Conservation (phyloP, 1,284 basidiomycete genomes). For the Ustilago tritici region DNA sequence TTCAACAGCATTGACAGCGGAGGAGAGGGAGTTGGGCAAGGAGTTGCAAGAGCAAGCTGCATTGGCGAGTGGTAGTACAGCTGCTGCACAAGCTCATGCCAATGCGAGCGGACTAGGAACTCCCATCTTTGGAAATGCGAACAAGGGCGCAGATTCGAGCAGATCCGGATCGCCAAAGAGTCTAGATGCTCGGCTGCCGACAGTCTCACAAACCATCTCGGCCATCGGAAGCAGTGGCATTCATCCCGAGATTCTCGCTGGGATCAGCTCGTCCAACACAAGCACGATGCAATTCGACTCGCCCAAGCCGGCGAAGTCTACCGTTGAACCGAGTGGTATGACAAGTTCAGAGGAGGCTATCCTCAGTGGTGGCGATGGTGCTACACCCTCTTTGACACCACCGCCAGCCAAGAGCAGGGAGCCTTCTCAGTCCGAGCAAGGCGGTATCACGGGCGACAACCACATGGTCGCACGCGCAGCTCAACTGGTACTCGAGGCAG, state of each 20-base stretch:
- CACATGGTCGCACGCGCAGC: slow-evolving; percentile 52
- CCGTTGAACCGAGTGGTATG: background rate
- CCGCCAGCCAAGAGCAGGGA: slow-evolving; percentile 30
- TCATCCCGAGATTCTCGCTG: slow-evolving; percentile 34
- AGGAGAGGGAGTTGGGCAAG: slow-evolving; percentile 19
- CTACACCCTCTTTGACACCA: slow-evolving; percentile 20
- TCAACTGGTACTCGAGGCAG: slow-evolving; percentile 53
- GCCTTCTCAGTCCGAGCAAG: slow-evolving; percentile 24
- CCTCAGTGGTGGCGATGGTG: slow-evolving; percentile 14
- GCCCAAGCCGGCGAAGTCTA: background rate
- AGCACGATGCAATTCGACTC: slow-evolving; percentile 5
- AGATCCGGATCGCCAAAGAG: background rate
- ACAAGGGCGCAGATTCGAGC: background rate
- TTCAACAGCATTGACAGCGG: slow-evolving; percentile 3
- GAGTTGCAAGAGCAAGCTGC: slow-evolving; percentile 15
- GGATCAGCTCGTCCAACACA: background rate
- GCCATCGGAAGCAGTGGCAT: slow-evolving; percentile 40
- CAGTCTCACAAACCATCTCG: slow-evolving; percentile 38
- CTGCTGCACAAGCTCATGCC: slow-evolving; percentile 51
- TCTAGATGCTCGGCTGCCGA: slow-evolving; percentile 8
- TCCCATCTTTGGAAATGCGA: slow-evolving; percentile 36
- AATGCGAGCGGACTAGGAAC: slow-evolving; percentile 31
- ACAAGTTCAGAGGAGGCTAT: slow-evolving; percentile 5
- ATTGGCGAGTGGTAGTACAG: slow-evolving; percentile 49
- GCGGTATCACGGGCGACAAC: slow-evolving; percentile 19